These are phyloP conservation scores for Rhizopus stolonifer DNA, from an alignment of 371 early-diverging fungal genomes.

Conservation along the genomic window DNA sequence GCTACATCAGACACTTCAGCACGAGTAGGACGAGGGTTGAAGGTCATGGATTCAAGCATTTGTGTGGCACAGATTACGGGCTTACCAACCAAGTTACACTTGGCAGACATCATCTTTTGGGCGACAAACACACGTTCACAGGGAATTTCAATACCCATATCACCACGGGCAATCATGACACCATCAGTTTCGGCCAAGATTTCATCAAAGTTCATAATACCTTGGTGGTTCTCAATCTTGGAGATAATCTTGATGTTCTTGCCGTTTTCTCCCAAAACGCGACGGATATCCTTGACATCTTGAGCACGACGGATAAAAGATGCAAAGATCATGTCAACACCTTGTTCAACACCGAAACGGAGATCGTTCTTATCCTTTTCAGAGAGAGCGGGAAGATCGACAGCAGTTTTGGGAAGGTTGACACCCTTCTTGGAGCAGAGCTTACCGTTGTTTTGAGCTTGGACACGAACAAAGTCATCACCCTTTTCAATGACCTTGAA, in stretches of 20 bases:
- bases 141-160: conserved; percentile 95
- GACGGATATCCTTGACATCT: conserved; percentile 85
- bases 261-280: conserved; percentile 72
- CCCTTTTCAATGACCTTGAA: conserved; percentile 70
- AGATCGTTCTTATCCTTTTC: conserved; percentile 91
- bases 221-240: conserved; percentile 93
- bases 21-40: conserved; percentile 92
- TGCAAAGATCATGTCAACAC: conserved; percentile 95
- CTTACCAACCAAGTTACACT: conserved; percentile 91
- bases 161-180: conserved; percentile 98
- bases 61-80: conserved; percentile 97
- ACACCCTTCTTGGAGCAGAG: conserved; percentile 82
- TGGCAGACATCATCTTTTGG: conserved; percentile 95
- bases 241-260: conserved; percentile 88
- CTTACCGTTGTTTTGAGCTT: conserved; percentile 69
- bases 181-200: conserved; percentile 95
- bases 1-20: conserved; percentile 99
- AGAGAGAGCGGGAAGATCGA: conserved; percentile 88
- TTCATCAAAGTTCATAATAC: conserved; percentile 91
- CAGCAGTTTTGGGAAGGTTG: conserved; percentile 77
- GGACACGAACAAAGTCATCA: conserved; percentile 62
- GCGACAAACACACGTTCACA: conserved; percentile 85
- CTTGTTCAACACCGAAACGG: conserved; percentile 85
- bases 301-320: conserved; percentile 91
- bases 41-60: conserved; percentile 98